These are phyloP conservation scores for Raffaelea deltoideospora DNA, from an alignment of 2,329 filamentous ascomycete genomes.

Conservation along the genomic window DNA sequence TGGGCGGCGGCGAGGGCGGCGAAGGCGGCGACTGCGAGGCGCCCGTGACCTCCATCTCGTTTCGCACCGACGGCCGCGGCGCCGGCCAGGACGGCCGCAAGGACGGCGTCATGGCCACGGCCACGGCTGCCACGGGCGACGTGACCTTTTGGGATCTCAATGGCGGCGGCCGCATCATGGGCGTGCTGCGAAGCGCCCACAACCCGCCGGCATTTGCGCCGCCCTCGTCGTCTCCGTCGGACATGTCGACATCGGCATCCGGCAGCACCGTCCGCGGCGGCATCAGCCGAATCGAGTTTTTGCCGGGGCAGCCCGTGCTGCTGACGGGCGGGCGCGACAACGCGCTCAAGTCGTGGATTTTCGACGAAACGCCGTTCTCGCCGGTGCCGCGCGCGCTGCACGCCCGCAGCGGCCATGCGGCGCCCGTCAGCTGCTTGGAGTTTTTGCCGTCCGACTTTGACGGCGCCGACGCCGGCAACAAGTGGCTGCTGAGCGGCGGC, in stretches of 20 bases:
- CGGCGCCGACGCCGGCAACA: slow-evolving; percentile 73
- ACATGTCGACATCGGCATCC: neutral
- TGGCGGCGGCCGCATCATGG: slow-evolving; percentile 70
- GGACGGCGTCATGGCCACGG: slow-evolving; percentile 87
- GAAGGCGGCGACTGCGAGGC: slow-evolving; percentile 26
- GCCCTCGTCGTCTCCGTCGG: slow-evolving; percentile 14
- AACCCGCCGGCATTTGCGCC: slow-evolving; percentile 41
- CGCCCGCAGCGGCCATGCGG: slow-evolving; percentile 74
- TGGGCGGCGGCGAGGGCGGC: slow-evolving; percentile 3
- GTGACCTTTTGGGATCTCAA: slow-evolving; percentile 96
- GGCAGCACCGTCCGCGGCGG: slow-evolving; percentile 46
- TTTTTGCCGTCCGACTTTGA: slow-evolving; percentile 85
- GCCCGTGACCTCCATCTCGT: slow-evolving; percentile 69
- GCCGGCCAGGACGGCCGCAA: slow-evolving; percentile 75
- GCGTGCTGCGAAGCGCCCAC: slow-evolving; percentile 76
- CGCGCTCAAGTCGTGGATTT: slow-evolving; percentile 90
- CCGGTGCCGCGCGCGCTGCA: slow-evolving; percentile 76
- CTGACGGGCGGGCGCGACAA: slow-evolving; percentile 88
- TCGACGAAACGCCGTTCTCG: slow-evolving; percentile 82
- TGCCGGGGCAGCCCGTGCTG: slow-evolving; percentile 77
- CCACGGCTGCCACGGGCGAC: slow-evolving; percentile 65
- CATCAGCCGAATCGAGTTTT: slow-evolving; percentile 76
- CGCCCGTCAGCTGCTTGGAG: slow-evolving; percentile 63
- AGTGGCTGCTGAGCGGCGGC: slow-evolving; percentile 86
- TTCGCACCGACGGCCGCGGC: slow-evolving; percentile 77